Percentiles rank a stretch among this genome's conserved stretches.
phyloP scores from a whole-genome alignment of 1,139 yeast species.

The Scheffersomyces stambukii region DNA sequence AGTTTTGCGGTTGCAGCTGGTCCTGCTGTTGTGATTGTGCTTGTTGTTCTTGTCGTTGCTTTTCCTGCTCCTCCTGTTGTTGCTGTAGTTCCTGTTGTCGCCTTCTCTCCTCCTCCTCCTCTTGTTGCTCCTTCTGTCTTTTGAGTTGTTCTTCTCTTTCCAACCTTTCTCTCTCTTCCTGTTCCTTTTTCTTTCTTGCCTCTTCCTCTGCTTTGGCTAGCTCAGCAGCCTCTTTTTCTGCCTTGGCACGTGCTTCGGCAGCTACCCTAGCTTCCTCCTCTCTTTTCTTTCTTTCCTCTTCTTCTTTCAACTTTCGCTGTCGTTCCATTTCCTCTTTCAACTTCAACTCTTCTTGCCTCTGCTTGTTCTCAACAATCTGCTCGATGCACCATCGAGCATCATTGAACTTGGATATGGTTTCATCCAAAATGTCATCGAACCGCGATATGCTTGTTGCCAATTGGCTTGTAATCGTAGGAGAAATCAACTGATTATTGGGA shows the following conservation, averaged over 20 bases:
- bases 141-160: slow-evolving; percentile 13
- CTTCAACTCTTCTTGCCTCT: slow-evolving; percentile 40
- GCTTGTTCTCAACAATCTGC: slow-evolving; percentile 41
- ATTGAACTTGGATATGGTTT: slow-evolving; percentile 39
- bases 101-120: slow-evolving; percentile 12
- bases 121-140: slow-evolving; percentile 16
- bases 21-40: slow-evolving; percentile 7
- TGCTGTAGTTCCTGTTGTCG: slow-evolving; percentile 9
- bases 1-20: slow-evolving; percentile 7
- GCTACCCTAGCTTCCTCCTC: slow-evolving; percentile 21
- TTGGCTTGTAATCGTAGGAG: slow-evolving; percentile 39
- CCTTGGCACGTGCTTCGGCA: slow-evolving; percentile 18
- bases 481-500: slow-evolving; percentile 39
- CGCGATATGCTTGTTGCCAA: slow-evolving; percentile 31
- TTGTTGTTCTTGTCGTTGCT: slow-evolving; percentile 5
- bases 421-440: slow-evolving; percentile 43
- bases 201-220: slow-evolving; percentile 15
- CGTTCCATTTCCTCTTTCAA: slow-evolving; percentile 37
- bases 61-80: slow-evolving; percentile 6
- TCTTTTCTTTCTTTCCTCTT: slow-evolving; percentile 16
- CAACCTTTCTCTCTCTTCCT: slow-evolving; percentile 11
- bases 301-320: slow-evolving; percentile 22
- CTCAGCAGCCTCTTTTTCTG: slow-evolving; percentile 15
- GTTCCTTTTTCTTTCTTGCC: slow-evolving; percentile 12
- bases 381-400: slow-evolving; percentile 47